These are phyloP conservation scores for Bifiguratus adelaidae DNA, from an alignment of 192 early-diverging fungal genomes.

Conservation along the genomic window DNA sequence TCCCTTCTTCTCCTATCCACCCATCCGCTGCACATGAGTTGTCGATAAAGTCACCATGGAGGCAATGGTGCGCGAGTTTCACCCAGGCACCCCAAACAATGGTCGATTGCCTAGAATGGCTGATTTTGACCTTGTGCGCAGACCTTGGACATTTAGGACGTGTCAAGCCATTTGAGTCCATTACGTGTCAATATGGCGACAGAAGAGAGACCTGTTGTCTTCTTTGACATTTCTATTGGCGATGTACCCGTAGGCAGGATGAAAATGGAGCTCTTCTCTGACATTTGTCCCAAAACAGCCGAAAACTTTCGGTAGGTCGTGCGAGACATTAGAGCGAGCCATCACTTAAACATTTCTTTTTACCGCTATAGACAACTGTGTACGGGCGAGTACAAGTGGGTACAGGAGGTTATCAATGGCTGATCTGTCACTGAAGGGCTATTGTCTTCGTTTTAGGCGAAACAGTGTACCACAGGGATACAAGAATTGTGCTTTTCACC, in stretches of 20 bases:
- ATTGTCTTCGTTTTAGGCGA: slow-evolving; percentile 17
- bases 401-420: not conserved
- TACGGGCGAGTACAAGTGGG: slow-evolving; percentile 75
- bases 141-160: too few species aligned
- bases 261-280: slow-evolving; percentile 64
- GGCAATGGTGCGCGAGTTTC: too few species aligned
- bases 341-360: not conserved
- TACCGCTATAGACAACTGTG: slow-evolving; percentile 60
- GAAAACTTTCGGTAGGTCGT: slow-evolving; percentile 64
- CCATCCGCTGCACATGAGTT: too few species aligned
- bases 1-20: too few species aligned
- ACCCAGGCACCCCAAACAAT: too few species aligned
- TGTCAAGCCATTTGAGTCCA: too few species aligned
- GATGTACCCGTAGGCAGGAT: slow-evolving; percentile 45
- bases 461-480: slow-evolving; percentile 81
- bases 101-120: too few species aligned
- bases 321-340: not conserved
- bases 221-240: slow-evolving; percentile 75
- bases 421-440: slow-evolving; percentile 1
- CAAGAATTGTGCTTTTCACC: slow-evolving; percentile 75
- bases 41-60: too few species aligned
- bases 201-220: slow-evolving; percentile 33
- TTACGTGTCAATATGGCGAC: too few species aligned
- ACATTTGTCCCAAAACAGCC: slow-evolving; percentile 61
- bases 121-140: too few species aligned